Evolutionary conservation across 805 yeast species (phyloP).

Genomic region (Jamesozyma spencerorum): DNA sequence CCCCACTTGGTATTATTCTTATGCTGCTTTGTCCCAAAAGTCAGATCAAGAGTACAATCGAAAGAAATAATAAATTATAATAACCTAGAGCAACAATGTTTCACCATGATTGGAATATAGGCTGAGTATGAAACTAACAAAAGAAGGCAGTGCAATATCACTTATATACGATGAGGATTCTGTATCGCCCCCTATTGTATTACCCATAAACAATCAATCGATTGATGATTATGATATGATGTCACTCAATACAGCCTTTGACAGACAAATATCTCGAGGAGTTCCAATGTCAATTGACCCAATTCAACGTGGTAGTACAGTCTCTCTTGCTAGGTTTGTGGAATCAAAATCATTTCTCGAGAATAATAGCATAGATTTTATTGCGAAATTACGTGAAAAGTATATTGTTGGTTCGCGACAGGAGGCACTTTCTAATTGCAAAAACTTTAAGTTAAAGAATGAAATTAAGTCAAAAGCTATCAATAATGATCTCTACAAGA

Average conservation of each 20-base stretch:
- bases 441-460: constrained; percentile 43
- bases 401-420: constrained; percentile 60
- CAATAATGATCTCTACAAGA: constrained; percentile 22
- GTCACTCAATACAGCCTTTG: constrained; percentile 20
- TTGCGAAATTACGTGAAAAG: constrained; percentile 45
- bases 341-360: neutral
- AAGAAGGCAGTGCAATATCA: too few relatives aligned
- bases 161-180: too few relatives aligned
- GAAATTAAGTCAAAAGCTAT: constrained; percentile 33
- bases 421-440: constrained; percentile 60
- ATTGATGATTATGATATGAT: constrained; percentile 28
- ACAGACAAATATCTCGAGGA: constrained; percentile 25
- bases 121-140: too few relatives aligned
- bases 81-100: too few relatives aligned
- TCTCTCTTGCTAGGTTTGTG: neutral
- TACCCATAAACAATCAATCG: constrained; percentile 1
- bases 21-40: too few relatives aligned
- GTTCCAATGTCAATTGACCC: constrained; percentile 24
- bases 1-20: too few relatives aligned
- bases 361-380: neutral
- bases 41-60: too few relatives aligned
- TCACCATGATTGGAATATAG: too few relatives aligned
- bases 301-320: constrained; percentile 9
- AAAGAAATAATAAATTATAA: too few relatives aligned
- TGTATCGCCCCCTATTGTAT: too few relatives aligned